Evolutionary conservation across 345 rosid species (phyloP).

Genomic region (Gossypium ekmanianum): DNA sequence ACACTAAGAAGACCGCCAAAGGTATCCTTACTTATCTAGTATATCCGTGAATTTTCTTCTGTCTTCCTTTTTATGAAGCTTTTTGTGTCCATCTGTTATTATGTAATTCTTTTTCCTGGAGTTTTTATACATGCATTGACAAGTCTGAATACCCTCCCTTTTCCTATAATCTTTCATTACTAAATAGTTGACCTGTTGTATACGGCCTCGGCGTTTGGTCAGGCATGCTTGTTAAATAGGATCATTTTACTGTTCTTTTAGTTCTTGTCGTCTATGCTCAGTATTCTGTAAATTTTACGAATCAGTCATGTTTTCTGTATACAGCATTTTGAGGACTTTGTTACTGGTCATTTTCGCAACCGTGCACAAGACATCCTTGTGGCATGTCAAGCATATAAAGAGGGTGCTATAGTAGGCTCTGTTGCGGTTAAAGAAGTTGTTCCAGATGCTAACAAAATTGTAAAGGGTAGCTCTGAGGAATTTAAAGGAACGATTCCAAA

Average conservation of each 20-base stretch:
- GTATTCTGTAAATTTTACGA: background rate
- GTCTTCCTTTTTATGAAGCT: background rate
- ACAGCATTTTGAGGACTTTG: constrained; percentile 52
- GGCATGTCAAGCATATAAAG: constrained; percentile 43
- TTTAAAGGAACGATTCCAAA: constrained; percentile 26
- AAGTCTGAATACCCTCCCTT: background rate
- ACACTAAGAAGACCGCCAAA: constrained; percentile 48
- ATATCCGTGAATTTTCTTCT: background rate
- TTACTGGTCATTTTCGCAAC: constrained; percentile 37
- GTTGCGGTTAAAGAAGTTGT: constrained; percentile 27
- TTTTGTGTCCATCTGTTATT: background rate
- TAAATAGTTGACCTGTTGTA: background rate
- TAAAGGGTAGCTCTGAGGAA: constrained; percentile 14
- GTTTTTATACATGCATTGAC: background rate
- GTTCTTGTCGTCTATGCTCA: background rate
- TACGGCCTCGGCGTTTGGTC: background rate
- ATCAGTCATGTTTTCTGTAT: constrained; percentile 7
- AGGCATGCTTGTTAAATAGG: background rate
- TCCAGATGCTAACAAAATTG: constrained; percentile 17
- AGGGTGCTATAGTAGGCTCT: constrained; percentile 40
- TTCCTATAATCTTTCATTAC: too few species aligned
- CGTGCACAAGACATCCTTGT: constrained; percentile 35
- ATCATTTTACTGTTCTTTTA: background rate
- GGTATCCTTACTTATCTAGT: constrained; percentile 25
- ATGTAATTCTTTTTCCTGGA: background rate